A percentile compares a stretch with the other conserved stretches of the same genome.
Conservation (phyloP, 1,284 basidiomycete species). For the Trametes hirsuta region DNA sequence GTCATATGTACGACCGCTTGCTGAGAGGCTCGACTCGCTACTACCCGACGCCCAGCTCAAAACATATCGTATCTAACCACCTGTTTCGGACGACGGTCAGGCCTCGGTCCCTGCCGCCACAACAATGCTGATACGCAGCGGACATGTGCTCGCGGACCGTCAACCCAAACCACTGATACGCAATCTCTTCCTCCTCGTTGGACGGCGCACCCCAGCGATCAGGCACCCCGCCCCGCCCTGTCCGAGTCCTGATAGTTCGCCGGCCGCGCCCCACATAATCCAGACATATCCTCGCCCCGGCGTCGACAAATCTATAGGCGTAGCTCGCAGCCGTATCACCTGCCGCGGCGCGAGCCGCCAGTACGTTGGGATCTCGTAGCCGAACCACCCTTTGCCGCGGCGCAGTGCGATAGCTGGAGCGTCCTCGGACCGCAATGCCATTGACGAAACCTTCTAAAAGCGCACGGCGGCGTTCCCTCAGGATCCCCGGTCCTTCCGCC, state of each 20-base stretch:
- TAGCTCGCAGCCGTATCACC: neutral
- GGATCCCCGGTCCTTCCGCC: constrained; percentile 12
- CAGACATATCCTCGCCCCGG: neutral
- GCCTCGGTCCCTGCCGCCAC: neutral
- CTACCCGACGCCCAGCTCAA: neutral
- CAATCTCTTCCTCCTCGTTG: constrained; percentile 15
- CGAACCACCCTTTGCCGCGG: neutral
- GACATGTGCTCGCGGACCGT: constrained; percentile 4
- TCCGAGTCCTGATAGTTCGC: constrained; percentile 1
- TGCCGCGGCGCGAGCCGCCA: neutral
- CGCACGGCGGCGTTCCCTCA: constrained; percentile 24
- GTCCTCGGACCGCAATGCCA: constrained; percentile 22
- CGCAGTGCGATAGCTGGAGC: neutral
- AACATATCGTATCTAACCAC: neutral
- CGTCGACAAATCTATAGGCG: neutral
- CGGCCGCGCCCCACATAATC: neutral
- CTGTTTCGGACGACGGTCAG: neutral
- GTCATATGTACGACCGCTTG: too few relatives aligned
- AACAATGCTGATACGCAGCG: constrained; percentile 1
- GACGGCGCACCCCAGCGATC: constrained; percentile 17
- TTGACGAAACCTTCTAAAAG: constrained; percentile 23
- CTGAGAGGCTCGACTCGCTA: too few relatives aligned
- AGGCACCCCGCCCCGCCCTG: constrained; percentile 13
- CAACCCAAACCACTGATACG: constrained; percentile 7
- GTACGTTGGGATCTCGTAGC: neutral